Evolutionary conservation across 148 eudicot genomes (phyloP), one percentile per base, ranked within the genome.

Genomic region (Persicaria maculosa): DNA sequence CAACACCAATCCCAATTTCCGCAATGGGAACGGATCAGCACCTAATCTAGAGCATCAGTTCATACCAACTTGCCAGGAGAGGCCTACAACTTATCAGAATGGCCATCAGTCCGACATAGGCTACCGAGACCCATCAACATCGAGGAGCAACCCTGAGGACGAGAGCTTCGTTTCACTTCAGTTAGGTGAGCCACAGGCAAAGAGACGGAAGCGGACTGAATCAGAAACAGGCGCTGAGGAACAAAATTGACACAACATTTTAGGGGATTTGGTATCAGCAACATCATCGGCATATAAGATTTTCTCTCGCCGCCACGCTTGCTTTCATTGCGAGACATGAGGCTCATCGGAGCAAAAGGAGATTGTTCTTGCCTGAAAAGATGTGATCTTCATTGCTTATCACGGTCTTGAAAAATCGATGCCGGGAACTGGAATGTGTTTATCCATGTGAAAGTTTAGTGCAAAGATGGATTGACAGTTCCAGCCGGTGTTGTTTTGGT

Each of bases 21-120:
- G 80, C 78, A 72, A 47, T 46, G 78, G 77, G 57, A 75, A 16
- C 25, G 79, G 77, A 69, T 45, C 77, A 67, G 75, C 75, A 78
- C 76, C 88, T 36, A 72, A 80, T 50, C 74, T 81, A 12, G 89
- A 88, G 75, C 92, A 77, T 74, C 85, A 88, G 75, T 88, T 86
- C 73, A 84, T 88, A 68, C 80, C 89, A 19, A 77, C 80, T 55
- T 80, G 72, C 71, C 4, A 47, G 20, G 76, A 53, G 31, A 77
- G 61, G 74, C 52, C 74, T 4, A 79, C 76, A 2, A 19, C 72
- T 14, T 54, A 77, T 68, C 76, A 78, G 44, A 81, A 72, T 25
- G 65, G 75, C 48, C 80, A 77, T 58, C 44, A 52, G 40, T 47
- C 48, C n/a, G 85, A 72, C 45, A 75, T 17, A 19, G 78, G 68